phyloP scores from a whole-genome alignment of 495 filamentous ascomycete species.

The Hypoxylon lenormandii region DNA sequence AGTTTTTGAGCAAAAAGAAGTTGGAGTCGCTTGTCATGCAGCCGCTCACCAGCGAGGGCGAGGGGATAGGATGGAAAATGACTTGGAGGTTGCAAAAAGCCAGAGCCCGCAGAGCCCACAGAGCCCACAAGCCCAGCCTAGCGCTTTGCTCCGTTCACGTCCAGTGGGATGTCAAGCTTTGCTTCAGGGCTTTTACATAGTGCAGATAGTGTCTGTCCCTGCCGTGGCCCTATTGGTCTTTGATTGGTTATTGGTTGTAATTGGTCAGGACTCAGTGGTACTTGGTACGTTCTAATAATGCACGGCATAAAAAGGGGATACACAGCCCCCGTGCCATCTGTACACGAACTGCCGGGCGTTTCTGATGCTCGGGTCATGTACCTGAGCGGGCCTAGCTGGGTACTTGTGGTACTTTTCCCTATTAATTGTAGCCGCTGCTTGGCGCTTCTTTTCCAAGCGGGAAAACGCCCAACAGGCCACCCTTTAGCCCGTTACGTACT shows the following conservation, averaged over 20 bases:
- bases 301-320: slow-evolving; percentile 40
- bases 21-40: slow-evolving; percentile 1
- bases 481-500: background rate
- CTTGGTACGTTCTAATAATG: slow-evolving; percentile 20
- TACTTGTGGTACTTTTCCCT: slow-evolving; percentile 3
- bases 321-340: slow-evolving; percentile 30
- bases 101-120: background rate
- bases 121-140: slow-evolving; percentile 13
- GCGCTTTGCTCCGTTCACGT: slow-evolving; percentile 26
- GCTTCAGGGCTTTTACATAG: too few species aligned
- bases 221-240: background rate
- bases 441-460: slow-evolving; percentile 10
- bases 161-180: too few species aligned
- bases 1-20: background rate
- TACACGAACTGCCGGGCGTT: slow-evolving; percentile 34
- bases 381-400: slow-evolving; percentile 25
- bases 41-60: too few species aligned
- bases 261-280: too few species aligned
- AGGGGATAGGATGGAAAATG: slow-evolving; percentile 2
- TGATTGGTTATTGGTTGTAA: background rate
- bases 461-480: slow-evolving; percentile 4
- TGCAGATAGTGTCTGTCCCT: too few species aligned
- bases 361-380: slow-evolving; percentile 37
- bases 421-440: slow-evolving; percentile 41
- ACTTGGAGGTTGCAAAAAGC: slow-evolving; percentile 27